Evolutionary conservation across 345 rosid species (phyloP).

Genomic region (Lepidium sativum): DNA sequence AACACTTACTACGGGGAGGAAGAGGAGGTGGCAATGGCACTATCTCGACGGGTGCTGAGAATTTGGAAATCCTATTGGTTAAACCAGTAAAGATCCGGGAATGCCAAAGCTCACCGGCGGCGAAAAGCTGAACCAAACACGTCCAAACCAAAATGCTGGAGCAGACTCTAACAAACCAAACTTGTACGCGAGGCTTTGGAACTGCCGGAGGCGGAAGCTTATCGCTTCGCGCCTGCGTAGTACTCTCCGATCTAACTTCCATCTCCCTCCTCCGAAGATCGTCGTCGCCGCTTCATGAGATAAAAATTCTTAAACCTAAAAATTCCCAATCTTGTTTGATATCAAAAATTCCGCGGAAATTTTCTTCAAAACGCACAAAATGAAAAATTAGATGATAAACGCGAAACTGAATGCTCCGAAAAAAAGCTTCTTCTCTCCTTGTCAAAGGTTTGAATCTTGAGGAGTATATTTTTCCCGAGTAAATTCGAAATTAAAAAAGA

Average conservation of each 20-base stretch:
- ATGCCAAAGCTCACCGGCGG: conserved; percentile 86
- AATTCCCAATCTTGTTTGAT: conserved; percentile 2
- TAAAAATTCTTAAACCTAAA: neutral
- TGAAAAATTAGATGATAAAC: conserved; percentile 9
- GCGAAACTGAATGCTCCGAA: neutral
- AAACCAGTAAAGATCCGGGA: conserved; percentile 47
- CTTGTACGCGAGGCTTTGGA: conserved; percentile 62
- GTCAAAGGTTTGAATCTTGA: conserved; percentile 18
- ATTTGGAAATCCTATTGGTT: conserved; percentile 38
- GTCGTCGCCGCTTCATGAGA: conserved; percentile 69
- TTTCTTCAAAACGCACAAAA: neutral
- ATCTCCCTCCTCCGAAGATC: conserved; percentile 47
- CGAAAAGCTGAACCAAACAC: conserved; percentile 84
- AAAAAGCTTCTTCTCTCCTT: conserved; percentile 8
- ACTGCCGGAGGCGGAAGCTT: conserved; percentile 46
- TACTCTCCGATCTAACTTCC: conserved; percentile 78
- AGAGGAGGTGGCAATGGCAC: conserved; percentile 43
- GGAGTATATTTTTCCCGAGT: neutral
- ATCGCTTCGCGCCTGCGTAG: conserved; percentile 45
- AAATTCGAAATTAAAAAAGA: neutral
- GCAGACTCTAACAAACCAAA: conserved; percentile 83
- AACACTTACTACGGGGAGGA: conserved; percentile 43
- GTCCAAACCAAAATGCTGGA: conserved; percentile 95
- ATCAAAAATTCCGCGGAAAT: neutral
- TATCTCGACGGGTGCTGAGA: conserved; percentile 27